phyloP scores from a whole-genome alignment of 2,329 filamentous ascomycete species.

The Ophiocordyceps polyrhachis-furcata region DNA sequence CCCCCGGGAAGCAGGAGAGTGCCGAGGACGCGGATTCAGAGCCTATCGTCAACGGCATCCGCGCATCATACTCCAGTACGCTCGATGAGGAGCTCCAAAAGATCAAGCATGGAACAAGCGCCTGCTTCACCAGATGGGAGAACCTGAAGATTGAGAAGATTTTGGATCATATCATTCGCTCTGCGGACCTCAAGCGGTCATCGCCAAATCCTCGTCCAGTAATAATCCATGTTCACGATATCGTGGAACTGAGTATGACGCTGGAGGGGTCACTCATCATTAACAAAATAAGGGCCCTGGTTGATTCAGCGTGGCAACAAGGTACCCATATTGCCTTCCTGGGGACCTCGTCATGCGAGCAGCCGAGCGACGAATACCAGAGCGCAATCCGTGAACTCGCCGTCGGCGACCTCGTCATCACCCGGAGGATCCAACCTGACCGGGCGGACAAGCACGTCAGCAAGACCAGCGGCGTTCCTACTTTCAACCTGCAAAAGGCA shows the following conservation, averaged over 20 bases:
- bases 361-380: constrained; percentile 24
- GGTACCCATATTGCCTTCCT: constrained; percentile 60
- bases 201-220: constrained; percentile 25
- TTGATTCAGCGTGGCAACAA: constrained; percentile 52
- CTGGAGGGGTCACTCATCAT: constrained; percentile 52
- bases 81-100: constrained; percentile 26
- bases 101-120: constrained; percentile 18
- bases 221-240: constrained; percentile 66
- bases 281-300: constrained; percentile 46
- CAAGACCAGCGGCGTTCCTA: not conserved
- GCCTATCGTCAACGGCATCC: constrained; percentile 10
- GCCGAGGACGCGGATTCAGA: constrained; percentile 18
- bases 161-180: constrained; percentile 35
- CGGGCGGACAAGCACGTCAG: constrained; percentile 5
- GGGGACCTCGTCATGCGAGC: constrained; percentile 50
- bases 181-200: constrained; percentile 20
- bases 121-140: constrained; percentile 32
- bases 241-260: constrained; percentile 56
- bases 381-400: constrained; percentile 20
- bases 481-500: constrained; percentile 12
- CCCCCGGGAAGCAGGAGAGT: constrained; percentile 10
- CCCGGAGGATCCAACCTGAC: constrained; percentile 15
- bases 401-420: constrained; percentile 21
- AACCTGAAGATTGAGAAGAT: constrained; percentile 40
- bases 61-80: constrained; percentile 7